These are phyloP conservation scores for Yamadazyma akitaensis DNA, from an alignment of 805 yeast genomes.

Conservation along the genomic window DNA sequence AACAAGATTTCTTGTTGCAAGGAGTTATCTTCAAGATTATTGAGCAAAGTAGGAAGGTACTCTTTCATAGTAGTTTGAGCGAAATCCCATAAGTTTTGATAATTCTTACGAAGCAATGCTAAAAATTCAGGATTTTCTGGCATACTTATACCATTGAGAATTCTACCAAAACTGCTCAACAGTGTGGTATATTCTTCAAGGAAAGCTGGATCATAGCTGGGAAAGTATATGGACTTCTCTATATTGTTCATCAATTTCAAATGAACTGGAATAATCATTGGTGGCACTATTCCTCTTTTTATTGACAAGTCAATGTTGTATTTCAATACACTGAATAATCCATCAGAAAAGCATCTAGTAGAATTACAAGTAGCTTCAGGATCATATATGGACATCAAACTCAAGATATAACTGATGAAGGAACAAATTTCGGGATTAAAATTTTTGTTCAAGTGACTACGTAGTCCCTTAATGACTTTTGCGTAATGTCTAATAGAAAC, in stretches of 20 bases:
- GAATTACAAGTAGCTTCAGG: conserved; percentile 40
- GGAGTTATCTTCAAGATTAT: conserved; percentile 22
- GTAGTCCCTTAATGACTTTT: conserved; percentile 31
- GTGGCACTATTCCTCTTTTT: conserved; percentile 13
- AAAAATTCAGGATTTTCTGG: conserved; percentile 9
- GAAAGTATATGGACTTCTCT: conserved; percentile 32
- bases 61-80: conserved; percentile 22
- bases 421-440: conserved; percentile 30
- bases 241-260: conserved; percentile 34
- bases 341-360: conserved; percentile 38
- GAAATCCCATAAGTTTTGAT: conserved; percentile 22
- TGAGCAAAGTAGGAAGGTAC: conserved; percentile 26
- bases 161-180: conserved; percentile 23
- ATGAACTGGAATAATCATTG: conserved; percentile 28
- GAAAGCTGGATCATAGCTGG: conserved; percentile 32
- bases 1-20: conserved; percentile 33
- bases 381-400: conserved; percentile 41
- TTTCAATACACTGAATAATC: conserved; percentile 34
- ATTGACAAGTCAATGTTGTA: conserved; percentile 20
- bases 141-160: conserved; percentile 5
- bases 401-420: conserved; percentile 33
- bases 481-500: conserved; percentile 36
- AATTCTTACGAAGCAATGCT: conserved; percentile 19
- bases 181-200: conserved; percentile 25
- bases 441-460: conserved; percentile 26